Base-by-base conservation (phyloP, 257 asterid genomes). In the Forsythia suspensa region DNA sequence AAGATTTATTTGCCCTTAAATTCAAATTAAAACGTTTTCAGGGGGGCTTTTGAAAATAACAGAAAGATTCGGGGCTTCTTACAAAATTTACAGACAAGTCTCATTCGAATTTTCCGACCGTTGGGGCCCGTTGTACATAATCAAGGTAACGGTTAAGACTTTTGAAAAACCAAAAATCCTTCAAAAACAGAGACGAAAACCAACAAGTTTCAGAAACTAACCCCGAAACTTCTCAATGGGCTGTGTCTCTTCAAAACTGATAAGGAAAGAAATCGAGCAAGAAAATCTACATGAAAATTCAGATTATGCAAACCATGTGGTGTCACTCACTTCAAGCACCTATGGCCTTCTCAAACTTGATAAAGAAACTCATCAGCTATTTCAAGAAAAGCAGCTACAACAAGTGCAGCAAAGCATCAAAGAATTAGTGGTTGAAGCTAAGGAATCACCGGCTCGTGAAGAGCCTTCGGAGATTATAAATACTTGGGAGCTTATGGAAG, bases 401-500 rank as follows among this genome's bases (percentile, higher is more conserved):
- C 82, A 77, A n/a, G 83, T 6, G 59, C 71, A 76, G 38, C 73
- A 61, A 78, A 46, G 74, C 63, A 61, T 61, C 37, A 83, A 48
- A 1, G 82, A 89, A 40, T 79, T 80, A 16, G 76, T 61, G 4
- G 42, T 59, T 6, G 94, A 87, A 21, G 71, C 34, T 44, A 84
- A 79, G 80, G 90, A 84, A 68, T 20, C 82, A 3, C 92, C 92
- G 36, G 61, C 82, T 8, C 81, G 87, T 0, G 89, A 85, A 3
- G 90, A 86, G 81, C 89, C 96, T 2, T 68, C 89, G 3, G 99
- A 96, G 90, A 87, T 90, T 16, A 94, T 96, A 29, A 91, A 94
- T 39, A 81, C 97, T 61, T 96, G 98, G 99, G 99, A 96, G 84
- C 90, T 96, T 0, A 96, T 96, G 99, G 92, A 90, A 76, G 99